Base-by-base conservation (phyloP, 257 asterid genomes). In the Capsicum baccatum region DNA sequence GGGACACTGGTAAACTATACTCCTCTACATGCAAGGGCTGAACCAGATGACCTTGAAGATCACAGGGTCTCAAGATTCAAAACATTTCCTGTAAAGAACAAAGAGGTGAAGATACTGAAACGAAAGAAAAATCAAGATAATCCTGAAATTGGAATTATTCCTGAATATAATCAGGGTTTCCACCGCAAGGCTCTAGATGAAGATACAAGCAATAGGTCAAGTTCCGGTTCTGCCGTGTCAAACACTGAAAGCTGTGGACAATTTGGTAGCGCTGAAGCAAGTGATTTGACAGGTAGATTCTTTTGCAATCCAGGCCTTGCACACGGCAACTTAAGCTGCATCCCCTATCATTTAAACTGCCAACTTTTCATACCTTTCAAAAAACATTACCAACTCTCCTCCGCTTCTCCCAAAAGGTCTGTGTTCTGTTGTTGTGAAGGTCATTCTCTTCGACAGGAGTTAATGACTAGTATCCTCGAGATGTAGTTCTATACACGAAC, bases 151-250 rank as follows among this genome's bases (percentile, higher is more conserved):
- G 94, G 90, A 85, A 89, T 85, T 89, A 88, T 88, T 68, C 89
- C 89, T 17, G 95, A 90, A 64, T 88, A 89, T 88, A 87, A 85
- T 86, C 97, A 88, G 66, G 92, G 92, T 68, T 85, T 88, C 39
- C 90, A 78, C 50, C 82, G 89, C 11, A 94, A 87, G 90, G 88
- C 64, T 59, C 84, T 90, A 16, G 98, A 96, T 69, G 98, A 96
- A 85, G 99, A 94, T 80, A 91, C 93, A 19, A 93, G 99, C 86
- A 96, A 96, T 83, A 86, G 98, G 86, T 96, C 99, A 54, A 96
- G 99, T 86, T 96, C 99, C 57, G 99, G 99, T 81, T 96, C 99
- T 71, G 99, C 98, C 60, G 90, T 96, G 79, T 96, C 99, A 47
- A 94, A 94, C 91, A 86, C 94, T 2, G 99, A 96, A 91, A 94